These are phyloP conservation scores for Blastomyces parvus DNA, from an alignment of 2,329 filamentous ascomycete genomes.

Conservation along the genomic window DNA sequence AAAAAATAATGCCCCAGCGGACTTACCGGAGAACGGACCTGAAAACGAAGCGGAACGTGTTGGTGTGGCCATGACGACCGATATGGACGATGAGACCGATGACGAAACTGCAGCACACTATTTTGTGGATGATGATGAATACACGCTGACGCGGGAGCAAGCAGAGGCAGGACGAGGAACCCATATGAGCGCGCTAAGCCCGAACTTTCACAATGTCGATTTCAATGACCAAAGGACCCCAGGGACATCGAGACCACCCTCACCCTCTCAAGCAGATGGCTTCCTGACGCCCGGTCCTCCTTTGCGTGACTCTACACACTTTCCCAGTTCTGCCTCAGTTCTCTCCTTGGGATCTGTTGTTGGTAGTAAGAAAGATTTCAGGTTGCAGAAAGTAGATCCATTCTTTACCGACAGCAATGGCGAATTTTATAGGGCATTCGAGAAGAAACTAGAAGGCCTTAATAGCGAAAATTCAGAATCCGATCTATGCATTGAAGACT, in stretches of 20 bases:
- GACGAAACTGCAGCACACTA: constrained; percentile 30
- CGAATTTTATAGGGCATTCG: constrained; percentile 51
- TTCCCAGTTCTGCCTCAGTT: constrained; percentile 36
- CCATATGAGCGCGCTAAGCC: neutral
- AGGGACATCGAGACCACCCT: neutral
- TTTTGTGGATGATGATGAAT: constrained; percentile 36
- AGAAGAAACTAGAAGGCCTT: constrained; percentile 47
- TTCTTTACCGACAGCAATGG: constrained; percentile 58
- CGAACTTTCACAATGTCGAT: neutral
- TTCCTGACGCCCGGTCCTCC: neutral
- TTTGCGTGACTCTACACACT: constrained; percentile 18
- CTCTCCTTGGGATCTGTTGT: constrained; percentile 50
- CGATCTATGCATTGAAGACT: constrained; percentile 56
- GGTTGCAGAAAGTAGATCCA: constrained; percentile 56
- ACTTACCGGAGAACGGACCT: neutral
- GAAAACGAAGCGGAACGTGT: constrained; percentile 25
- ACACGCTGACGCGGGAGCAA: constrained; percentile 29
- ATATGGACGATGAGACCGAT: constrained; percentile 29
- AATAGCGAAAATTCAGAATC: constrained; percentile 49
- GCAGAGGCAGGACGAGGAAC: constrained; percentile 23
- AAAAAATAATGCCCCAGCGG: neutral
- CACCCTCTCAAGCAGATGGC: neutral
- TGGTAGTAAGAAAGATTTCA: constrained; percentile 52
- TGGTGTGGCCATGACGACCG: constrained; percentile 22
- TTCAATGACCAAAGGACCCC: constrained; percentile 9